Conservation (phyloP, 208 protist genomes). For the Acanthamoeba sp. region DNA sequence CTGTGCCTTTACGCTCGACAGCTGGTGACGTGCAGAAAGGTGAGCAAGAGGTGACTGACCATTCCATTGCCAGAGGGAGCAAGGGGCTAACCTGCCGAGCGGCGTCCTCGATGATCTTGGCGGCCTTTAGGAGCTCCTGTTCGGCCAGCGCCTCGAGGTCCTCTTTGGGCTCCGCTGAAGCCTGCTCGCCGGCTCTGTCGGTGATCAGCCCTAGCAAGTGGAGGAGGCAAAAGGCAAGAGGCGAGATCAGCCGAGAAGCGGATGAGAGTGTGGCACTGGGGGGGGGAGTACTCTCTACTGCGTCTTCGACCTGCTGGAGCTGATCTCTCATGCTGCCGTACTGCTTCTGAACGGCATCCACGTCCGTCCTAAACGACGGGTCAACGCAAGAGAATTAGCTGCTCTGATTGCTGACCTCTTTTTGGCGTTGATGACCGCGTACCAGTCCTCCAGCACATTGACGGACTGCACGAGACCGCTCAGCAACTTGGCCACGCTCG, state of each 20-base stretch:
- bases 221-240: background rate
- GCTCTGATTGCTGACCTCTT: background rate
- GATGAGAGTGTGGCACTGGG: background rate
- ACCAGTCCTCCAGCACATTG: slow-evolving; percentile 16
- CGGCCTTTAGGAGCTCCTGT: slow-evolving; percentile 57
- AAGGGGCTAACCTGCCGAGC: slow-evolving; percentile 9
- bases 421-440: background rate
- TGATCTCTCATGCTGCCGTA: background rate
- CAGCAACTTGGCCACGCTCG: slow-evolving; percentile 6
- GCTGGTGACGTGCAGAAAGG: background rate
- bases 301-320: background rate
- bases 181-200: background rate
- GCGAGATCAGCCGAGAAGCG: background rate
- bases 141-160: slow-evolving; percentile 64
- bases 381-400: background rate
- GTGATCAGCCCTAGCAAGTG: background rate
- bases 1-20: slow-evolving; percentile 40
- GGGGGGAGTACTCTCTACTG: background rate
- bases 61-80: background rate
- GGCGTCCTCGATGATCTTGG: slow-evolving; percentile 67
- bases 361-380: background rate
- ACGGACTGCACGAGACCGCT: background rate
- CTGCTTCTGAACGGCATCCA: background rate
- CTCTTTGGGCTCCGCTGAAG: slow-evolving; percentile 3
- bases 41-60: background rate